These are phyloP conservation scores for Trichosanthes cucumerina DNA, from an alignment of 306 rosid genomes.

Conservation along the genomic window DNA sequence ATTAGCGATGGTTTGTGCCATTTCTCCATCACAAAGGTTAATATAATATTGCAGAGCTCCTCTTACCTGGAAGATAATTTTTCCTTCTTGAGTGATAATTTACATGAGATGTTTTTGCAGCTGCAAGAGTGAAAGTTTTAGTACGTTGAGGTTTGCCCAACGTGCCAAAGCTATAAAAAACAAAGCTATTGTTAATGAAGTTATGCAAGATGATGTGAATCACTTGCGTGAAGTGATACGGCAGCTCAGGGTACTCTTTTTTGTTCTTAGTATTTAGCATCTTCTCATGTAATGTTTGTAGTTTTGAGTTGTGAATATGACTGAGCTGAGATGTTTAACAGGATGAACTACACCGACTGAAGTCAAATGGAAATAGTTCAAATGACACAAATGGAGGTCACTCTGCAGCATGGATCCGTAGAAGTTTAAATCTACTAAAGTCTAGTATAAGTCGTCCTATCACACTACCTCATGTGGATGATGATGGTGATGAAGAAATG, in stretches of 20 bases:
- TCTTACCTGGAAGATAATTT: conserved; percentile 11
- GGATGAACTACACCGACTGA: conserved; percentile 87
- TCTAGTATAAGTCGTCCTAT: conserved; percentile 55
- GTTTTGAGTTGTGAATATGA: conserved; percentile 16
- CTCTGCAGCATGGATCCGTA: conserved; percentile 85
- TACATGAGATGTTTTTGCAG: conserved; percentile 37
- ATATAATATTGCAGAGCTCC: conserved; percentile 12
- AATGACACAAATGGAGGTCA: conserved; percentile 57
- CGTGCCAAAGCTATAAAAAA: conserved; percentile 94
- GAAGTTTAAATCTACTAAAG: conserved; percentile 62
- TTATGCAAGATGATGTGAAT: conserved; percentile 72
- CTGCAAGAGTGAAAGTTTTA: conserved; percentile 89
- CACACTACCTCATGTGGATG: conserved; percentile 41
- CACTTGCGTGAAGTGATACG: conserved; percentile 89
- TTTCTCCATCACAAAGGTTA: conserved; percentile 91
- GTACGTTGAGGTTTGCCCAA: conserved; percentile 96
- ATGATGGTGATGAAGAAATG: conserved; percentile 96
- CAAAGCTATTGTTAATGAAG: conserved; percentile 98
- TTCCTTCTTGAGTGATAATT: conserved; percentile 14
- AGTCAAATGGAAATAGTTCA: conserved; percentile 53
- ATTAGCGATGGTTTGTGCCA: conserved; percentile 98
- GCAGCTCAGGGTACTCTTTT: conserved; percentile 68
- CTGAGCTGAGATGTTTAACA: conserved; percentile 24
- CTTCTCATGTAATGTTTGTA: conserved; percentile 12
- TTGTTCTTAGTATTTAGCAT: conserved; percentile 9